Conservation (phyloP, 2,329 filamentous ascomycete species). For the Diaporthe humulicola region DNA sequence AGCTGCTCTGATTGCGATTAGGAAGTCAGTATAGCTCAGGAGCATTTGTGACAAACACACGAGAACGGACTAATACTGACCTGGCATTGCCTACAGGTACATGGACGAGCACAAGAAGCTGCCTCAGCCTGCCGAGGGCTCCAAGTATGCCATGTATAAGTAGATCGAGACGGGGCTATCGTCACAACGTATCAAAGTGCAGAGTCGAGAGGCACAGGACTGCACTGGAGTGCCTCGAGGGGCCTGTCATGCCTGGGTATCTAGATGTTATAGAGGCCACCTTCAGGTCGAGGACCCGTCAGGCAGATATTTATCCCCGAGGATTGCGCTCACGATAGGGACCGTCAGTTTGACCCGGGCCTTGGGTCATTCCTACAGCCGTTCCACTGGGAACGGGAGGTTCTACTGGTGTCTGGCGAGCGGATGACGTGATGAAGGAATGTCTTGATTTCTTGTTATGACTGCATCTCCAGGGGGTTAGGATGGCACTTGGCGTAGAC, state of each 20-base stretch:
- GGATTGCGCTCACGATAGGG: background rate
- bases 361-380: background rate
- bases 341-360: background rate
- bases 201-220: background rate
- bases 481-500: slow-evolving; percentile 37
- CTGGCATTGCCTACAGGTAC: slow-evolving; percentile 69
- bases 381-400: background rate
- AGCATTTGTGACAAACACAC: too few species aligned
- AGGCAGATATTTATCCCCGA: background rate
- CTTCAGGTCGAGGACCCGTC: too few species aligned
- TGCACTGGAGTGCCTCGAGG: background rate
- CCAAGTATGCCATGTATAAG: slow-evolving; percentile 57
- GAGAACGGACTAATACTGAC: slow-evolving; percentile 37
- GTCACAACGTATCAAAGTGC: background rate
- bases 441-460: slow-evolving; percentile 31
- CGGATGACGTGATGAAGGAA: slow-evolving; percentile 21
- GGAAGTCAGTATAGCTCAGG: slow-evolving; percentile 44
- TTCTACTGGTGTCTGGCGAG: background rate
- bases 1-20: slow-evolving; percentile 52
- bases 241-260: background rate
- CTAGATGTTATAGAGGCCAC: background rate
- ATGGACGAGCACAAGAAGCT: slow-evolving; percentile 99
- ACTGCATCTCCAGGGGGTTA: slow-evolving; percentile 38
- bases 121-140: slow-evolving; percentile 90
- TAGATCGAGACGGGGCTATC: slow-evolving; percentile 33